Conservation (phyloP, 805 yeast species). For the Metschnikowia cubensis region DNA sequence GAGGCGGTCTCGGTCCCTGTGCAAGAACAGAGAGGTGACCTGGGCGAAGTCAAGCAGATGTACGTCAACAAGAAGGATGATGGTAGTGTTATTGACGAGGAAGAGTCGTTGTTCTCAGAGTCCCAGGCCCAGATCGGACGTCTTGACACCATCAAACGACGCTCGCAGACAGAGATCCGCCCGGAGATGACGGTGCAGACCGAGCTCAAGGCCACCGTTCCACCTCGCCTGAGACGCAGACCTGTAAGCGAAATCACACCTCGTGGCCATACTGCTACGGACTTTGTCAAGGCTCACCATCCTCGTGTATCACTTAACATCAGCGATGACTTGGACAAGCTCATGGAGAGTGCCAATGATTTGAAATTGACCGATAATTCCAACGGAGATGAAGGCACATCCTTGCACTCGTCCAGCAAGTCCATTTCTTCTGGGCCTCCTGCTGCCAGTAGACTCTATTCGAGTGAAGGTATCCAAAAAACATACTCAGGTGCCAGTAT, state of each 20-base stretch:
- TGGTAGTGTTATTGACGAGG: slow-evolving; percentile 5
- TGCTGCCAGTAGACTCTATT: no score
- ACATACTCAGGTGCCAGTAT: neutral
- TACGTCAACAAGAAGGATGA: slow-evolving; percentile 6
- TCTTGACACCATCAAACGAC: slow-evolving; percentile 19
- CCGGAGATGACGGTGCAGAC: slow-evolving; percentile 35
- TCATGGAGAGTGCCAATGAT: slow-evolving; percentile 33
- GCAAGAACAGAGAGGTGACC: slow-evolving; percentile 6
- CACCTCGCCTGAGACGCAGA: slow-evolving; percentile 37
- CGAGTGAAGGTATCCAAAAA: neutral
- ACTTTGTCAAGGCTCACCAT: neutral
- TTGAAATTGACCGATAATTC: slow-evolving; percentile 1
- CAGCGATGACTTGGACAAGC: slow-evolving; percentile 35
- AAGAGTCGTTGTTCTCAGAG: slow-evolving; percentile 15
- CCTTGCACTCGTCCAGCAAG: neutral
- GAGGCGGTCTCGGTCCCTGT: slow-evolving; percentile 17
- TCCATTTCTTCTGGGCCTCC: neutral
- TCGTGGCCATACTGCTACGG: slow-evolving; percentile 1
- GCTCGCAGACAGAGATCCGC: slow-evolving; percentile 4
- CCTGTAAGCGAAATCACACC: slow-evolving; percentile 28
- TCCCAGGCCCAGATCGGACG: slow-evolving; percentile 18
- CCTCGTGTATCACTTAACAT: slow-evolving; percentile 25
- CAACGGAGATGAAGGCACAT: neutral
- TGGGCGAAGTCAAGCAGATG: slow-evolving; percentile 12
- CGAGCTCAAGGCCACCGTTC: slow-evolving; percentile 32